Evolutionary conservation across 2,329 filamentous ascomycete genomes (phyloP), one percentile per base, ranked within the genome.

Genomic region (Emmonsiellopsis sp.): DNA sequence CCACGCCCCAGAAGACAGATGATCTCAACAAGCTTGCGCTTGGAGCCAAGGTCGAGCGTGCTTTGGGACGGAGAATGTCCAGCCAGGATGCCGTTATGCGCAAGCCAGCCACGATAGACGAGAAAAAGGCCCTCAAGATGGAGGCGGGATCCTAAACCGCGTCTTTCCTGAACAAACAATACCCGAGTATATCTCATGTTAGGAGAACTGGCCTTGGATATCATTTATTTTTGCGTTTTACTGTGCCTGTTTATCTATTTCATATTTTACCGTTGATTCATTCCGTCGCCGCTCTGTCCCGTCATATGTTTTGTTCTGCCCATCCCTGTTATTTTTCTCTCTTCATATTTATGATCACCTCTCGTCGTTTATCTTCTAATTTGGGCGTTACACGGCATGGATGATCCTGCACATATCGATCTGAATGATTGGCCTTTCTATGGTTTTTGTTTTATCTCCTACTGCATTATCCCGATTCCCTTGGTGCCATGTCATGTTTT

Each of bases 31-130:
- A 94, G 75, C 80, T 95, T 55, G 90, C 90, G 38, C 80, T 95
- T 51, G 87, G 90, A 47, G 90, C 90, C 56, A 95, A 95, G 75
- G 81, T 95, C 41, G 90, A 95, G 69, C 84, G 91, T 56, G 90
- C 91, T 20, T 81, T 96, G 53, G 86, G 86, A 61, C 80, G 90
- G 60, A 82, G 91, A 65, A 93, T 95, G 90, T 86, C 82, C 31
- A 76, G 87, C 61, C 91, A 96, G 71, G 91, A 96, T 64, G 91
- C 91, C 60, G 66, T 72, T 49, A 85, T 88, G 70, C 91, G 93
- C 79, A 83, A 86, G 59, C 81, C 74, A 32, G 73, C 73, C 52
- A 52, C 58, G 32, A 15, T 30, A 26, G 54, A 61, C 44, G 73
- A 72, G 62, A 74, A 75, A 60, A 54, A 61, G 58, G 50, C 59